A percentile compares a stretch with the other conserved stretches of the same genome.
Evolutionary conservation across 108 stramenopile species (phyloP).

Genomic region (Cyclotella kingstonii): DNA sequence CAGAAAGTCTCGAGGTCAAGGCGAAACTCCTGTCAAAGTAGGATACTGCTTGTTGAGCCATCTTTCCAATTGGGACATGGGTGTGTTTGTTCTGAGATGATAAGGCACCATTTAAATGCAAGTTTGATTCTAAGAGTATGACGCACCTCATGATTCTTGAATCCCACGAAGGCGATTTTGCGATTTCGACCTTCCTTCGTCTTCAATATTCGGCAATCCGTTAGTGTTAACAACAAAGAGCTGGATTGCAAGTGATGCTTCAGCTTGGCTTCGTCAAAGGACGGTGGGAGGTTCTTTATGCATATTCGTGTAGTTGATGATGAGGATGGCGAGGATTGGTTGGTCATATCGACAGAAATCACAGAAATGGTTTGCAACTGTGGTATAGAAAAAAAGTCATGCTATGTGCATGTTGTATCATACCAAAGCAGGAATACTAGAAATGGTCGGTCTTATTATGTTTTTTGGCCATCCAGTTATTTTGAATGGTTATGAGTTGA

Average conservation of each 20-base stretch:
- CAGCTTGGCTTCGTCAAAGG: constrained; percentile 59
- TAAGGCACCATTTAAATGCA: neutral
- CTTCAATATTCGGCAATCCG: constrained; percentile 73
- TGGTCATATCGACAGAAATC: no score
- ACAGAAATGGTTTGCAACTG: neutral
- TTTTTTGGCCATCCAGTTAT: no score
- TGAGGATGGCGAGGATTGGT: constrained; percentile 3
- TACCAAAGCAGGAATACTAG: neutral
- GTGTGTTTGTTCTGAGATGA: neutral
- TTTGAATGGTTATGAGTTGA: no score
- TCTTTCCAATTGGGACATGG: no score
- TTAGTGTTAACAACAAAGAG: constrained; percentile 43
- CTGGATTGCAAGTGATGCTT: constrained; percentile 44
- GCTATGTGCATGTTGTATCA: neutral
- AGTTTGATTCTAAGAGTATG: neutral
- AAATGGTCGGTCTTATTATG: no score
- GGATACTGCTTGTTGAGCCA: constrained; percentile 56
- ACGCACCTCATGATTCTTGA: constrained; percentile 36
- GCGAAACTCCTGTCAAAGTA: constrained; percentile 62
- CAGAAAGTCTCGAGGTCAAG: constrained; percentile 54
- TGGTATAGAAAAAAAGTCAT: neutral
- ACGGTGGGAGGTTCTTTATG: constrained; percentile 81
- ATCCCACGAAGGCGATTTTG: constrained; percentile 84
- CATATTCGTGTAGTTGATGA: constrained; percentile 65
- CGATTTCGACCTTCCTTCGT: constrained; percentile 65